Conservation (phyloP, 1,284 basidiomycete genomes). For the Cryptococcus jaspeensis region DNA sequence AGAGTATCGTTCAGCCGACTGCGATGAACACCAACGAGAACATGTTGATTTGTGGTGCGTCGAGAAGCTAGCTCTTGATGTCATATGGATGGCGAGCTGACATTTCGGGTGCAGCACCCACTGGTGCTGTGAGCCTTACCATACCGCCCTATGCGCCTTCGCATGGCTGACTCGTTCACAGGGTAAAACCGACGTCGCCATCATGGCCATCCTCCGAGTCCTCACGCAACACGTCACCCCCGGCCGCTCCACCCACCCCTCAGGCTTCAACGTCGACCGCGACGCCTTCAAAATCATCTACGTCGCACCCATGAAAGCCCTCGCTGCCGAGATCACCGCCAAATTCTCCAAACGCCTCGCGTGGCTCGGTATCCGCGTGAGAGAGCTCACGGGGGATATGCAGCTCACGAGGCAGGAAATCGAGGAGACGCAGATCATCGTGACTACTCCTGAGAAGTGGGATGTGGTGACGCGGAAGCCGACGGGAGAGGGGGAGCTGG, state of each 20-base stretch:
- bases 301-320: constrained; percentile 98
- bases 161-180: constrained; percentile 40
- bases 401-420: constrained; percentile 94
- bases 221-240: constrained; percentile 68
- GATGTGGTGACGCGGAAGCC: constrained; percentile 98
- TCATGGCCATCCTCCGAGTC: constrained; percentile 88
- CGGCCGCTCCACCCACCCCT: constrained; percentile 45
- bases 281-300: constrained; percentile 95
- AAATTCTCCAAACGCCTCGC: constrained; percentile 88
- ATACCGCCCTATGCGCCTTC: not conserved
- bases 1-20: constrained; percentile 90
- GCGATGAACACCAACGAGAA: constrained; percentile 96
- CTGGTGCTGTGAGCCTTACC: constrained; percentile 74
- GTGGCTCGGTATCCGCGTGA: constrained; percentile 84
- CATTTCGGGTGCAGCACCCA: constrained; percentile 66
- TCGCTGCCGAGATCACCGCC: constrained; percentile 91
- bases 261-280: constrained; percentile 60
- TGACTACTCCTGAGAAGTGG: constrained; percentile 99
- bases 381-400: constrained; percentile 98
- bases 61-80: too few relatives aligned
- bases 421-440: constrained; percentile 93
- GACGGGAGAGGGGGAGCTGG: constrained; percentile 92
- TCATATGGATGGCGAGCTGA: not conserved
- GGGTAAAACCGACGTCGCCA: constrained; percentile 99
- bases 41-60: constrained; percentile 86